Percentiles rank a stretch among this genome's conserved stretches.
These are phyloP conservation scores for Ramaria sp. DNA, from an alignment of 768 basidiomycete genomes.

Conservation along the genomic window DNA sequence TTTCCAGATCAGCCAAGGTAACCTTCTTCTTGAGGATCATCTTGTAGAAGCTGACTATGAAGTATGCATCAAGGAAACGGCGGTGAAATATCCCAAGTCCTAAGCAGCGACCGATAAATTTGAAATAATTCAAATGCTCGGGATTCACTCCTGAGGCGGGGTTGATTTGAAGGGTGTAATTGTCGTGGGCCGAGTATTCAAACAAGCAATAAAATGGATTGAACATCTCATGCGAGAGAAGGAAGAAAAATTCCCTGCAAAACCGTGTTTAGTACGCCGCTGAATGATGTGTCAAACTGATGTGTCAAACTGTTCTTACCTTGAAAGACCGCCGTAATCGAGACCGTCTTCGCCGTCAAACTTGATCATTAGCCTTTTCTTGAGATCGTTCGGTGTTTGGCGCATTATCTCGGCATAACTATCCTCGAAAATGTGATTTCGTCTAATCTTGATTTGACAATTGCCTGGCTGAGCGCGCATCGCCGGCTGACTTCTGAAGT, in stretches of 20 bases:
- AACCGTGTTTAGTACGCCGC: constrained; percentile 2
- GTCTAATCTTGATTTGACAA: constrained; percentile 96
- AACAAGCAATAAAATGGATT: constrained; percentile 99
- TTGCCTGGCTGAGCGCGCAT: constrained; percentile 98
- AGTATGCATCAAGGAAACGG: constrained; percentile 98
- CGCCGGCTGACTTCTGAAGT: constrained; percentile 97
- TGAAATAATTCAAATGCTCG: constrained; percentile 99
- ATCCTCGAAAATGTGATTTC: constrained; percentile 98
- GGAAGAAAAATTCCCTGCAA: constrained; percentile 96
- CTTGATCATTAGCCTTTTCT: constrained; percentile 99
- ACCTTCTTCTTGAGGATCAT: constrained; percentile 99
- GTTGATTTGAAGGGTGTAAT: constrained; percentile 99
- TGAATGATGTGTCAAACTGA: constrained; percentile 15
- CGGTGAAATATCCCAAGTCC: constrained; percentile 98
- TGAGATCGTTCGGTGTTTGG: constrained; percentile 94
- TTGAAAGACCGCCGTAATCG: constrained; percentile 96
- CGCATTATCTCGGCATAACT: constrained; percentile 99
- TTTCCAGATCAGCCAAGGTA: constrained; percentile 84
- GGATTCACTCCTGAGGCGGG: constrained; percentile 97
- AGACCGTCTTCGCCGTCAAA: constrained; percentile 98
- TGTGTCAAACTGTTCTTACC: constrained; percentile 37
- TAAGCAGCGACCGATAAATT: constrained; percentile 94
- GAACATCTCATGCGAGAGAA: constrained; percentile 99
- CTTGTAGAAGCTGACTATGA: constrained; percentile 99
- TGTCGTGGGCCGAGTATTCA: constrained; percentile 99